Conservation (phyloP, 306 rosid genomes). For the Trichosanthes cucumerina region DNA sequence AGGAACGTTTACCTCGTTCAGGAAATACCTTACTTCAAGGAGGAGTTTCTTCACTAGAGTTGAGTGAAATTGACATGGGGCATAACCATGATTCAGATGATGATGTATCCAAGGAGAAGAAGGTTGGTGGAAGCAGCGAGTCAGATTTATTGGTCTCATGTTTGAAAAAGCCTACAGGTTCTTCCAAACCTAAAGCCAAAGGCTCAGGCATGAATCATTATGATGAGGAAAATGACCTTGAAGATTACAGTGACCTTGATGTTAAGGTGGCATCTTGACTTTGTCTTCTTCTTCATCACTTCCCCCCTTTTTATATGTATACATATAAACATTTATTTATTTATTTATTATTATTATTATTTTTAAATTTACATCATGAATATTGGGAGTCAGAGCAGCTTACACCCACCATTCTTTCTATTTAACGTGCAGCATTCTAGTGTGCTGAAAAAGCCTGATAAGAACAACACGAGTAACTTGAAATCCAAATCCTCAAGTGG, state of each 20-base stretch:
- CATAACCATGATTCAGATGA: constrained; percentile 25
- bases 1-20: constrained; percentile 31
- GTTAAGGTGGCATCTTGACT: constrained; percentile 25
- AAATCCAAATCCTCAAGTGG: constrained; percentile 34
- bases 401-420: constrained; percentile 8
- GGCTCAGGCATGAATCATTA: constrained; percentile 24
- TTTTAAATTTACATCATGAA: neutral
- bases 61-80: constrained; percentile 20
- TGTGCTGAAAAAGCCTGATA: constrained; percentile 26
- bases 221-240: constrained; percentile 38
- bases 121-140: constrained; percentile 26
- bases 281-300: neutral
- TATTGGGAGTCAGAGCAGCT: neutral
- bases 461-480: constrained; percentile 26
- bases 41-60: constrained; percentile 18
- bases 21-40: constrained; percentile 23
- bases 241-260: constrained; percentile 36
- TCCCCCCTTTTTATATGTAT: neutral
- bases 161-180: constrained; percentile 22
- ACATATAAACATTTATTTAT: neutral
- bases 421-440: constrained; percentile 45
- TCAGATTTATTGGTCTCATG: constrained; percentile 43
- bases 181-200: constrained; percentile 42
- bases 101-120: constrained; percentile 31
- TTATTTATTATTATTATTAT: neutral